These are phyloP conservation scores for Candida sanyaensis DNA, from an alignment of 1,139 yeast species.

Conservation along the genomic window DNA sequence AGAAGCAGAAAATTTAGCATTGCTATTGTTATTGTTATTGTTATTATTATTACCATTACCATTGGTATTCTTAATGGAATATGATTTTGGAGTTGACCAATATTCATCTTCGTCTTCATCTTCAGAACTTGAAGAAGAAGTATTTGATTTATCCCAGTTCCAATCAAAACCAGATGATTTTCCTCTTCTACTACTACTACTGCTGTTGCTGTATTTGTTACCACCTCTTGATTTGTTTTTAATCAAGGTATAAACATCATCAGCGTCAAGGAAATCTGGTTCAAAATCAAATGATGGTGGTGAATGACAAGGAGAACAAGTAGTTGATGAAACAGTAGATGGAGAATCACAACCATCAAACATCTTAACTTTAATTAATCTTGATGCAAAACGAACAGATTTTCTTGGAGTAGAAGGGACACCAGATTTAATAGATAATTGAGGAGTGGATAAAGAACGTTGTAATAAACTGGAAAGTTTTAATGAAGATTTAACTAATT, in stretches of 20 bases:
- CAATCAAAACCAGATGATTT: conserved; percentile 17
- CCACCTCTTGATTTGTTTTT: conserved; percentile 1
- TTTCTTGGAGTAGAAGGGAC: conserved; percentile 19
- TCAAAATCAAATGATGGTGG: conserved; percentile 21
- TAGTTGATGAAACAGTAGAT: conserved; percentile 33
- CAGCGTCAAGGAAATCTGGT: conserved; percentile 12
- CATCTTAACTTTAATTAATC: conserved; percentile 39
- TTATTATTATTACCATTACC: not conserved
- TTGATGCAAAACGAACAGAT: conserved; percentile 39
- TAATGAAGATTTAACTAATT: conserved; percentile 41
- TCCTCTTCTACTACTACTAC: too few species aligned
- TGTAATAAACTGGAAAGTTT: conserved; percentile 28
- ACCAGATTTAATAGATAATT: conserved; percentile 15
- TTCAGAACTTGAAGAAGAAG: conserved; percentile 6
- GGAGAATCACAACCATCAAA: conserved; percentile 48
- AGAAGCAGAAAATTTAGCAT: not conserved
- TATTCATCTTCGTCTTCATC: conserved; percentile 18
- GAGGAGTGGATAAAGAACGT: conserved; percentile 30
- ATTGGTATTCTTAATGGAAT: conserved; percentile 1
- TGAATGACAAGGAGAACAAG: conserved; percentile 36
- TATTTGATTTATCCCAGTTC: conserved; percentile 10
- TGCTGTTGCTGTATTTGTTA: not conserved
- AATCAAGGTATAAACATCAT: conserved; percentile 18
- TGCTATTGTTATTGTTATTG: not conserved
- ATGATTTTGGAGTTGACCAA: conserved; percentile 13